A percentile compares a stretch with the other conserved stretches of the same genome.
Evolutionary conservation across 257 asterid species (phyloP).

Genomic region (Solanum bulbocastanum): DNA sequence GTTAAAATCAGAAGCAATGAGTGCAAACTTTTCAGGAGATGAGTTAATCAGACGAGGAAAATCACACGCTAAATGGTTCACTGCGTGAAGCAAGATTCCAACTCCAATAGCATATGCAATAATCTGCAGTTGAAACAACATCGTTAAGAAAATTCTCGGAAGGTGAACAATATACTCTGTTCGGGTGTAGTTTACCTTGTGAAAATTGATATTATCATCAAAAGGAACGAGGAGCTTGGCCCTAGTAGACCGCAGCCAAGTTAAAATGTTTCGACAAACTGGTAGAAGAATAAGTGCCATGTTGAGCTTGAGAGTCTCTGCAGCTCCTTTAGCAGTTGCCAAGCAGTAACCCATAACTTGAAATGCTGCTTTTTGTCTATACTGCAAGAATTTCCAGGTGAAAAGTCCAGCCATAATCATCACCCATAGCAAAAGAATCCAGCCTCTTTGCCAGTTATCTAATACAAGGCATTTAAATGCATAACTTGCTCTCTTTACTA

Average conservation of each 20-base stretch:
- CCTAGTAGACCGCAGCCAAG: conserved; percentile 60
- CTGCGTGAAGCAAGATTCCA: conserved; percentile 57
- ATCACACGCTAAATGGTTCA: conserved; percentile 65
- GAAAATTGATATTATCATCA: conserved; percentile 82
- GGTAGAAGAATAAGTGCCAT: conserved; percentile 89
- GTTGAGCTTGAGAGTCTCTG: conserved; percentile 87
- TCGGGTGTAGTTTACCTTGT: conserved; percentile 27
- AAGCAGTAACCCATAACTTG: conserved; percentile 75
- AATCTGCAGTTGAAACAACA: conserved; percentile 18
- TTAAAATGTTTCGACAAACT: conserved; percentile 67
- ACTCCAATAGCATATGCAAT: conserved; percentile 59
- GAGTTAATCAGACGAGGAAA: conserved; percentile 57
- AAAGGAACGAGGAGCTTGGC: conserved; percentile 64
- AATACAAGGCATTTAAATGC: conserved; percentile 18
- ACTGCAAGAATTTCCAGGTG: conserved; percentile 73
- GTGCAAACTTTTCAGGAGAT: conserved; percentile 49
- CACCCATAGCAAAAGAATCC: conserved; percentile 56
- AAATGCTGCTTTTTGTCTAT: conserved; percentile 47
- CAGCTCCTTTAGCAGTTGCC: conserved; percentile 88
- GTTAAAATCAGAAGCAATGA: conserved; percentile 51
- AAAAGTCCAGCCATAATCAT: conserved; percentile 55
- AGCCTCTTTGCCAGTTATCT: conserved; percentile 84
- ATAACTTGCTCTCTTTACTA: conserved; percentile 11
- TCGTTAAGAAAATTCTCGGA: background rate
- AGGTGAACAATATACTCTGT: background rate